Conservation (phyloP, 2,329 filamentous ascomycete genomes). For the Neofusicoccum cordaticola region DNA sequence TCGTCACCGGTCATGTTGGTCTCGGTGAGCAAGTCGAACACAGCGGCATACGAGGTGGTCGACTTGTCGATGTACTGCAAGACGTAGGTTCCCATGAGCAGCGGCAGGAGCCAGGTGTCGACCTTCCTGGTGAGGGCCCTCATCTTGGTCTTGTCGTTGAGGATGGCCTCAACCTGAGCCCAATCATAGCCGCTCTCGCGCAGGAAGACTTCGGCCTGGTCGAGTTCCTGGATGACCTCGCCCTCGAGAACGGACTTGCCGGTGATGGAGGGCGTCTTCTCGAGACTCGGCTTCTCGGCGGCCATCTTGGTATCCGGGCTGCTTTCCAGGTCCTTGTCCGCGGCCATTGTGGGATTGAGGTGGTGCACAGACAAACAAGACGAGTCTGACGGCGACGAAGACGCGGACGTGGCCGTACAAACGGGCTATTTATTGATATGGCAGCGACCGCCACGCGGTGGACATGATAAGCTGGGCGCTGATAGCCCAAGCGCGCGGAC, state of each 20-base stretch:
- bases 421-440: conserved; percentile 10
- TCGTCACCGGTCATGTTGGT: conserved; percentile 48
- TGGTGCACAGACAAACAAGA: neutral
- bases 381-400: too few relatives aligned
- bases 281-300: conserved; percentile 10
- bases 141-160: conserved; percentile 41
- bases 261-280: conserved; percentile 18
- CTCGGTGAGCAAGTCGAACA: conserved; percentile 54
- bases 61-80: conserved; percentile 57
- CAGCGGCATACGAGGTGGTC: conserved; percentile 53
- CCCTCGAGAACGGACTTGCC: conserved; percentile 25
- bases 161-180: conserved; percentile 43
- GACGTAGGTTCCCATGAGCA: conserved; percentile 51
- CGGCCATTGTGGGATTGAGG: neutral
- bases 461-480: conserved; percentile 12
- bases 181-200: conserved; percentile 47
- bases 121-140: conserved; percentile 44
- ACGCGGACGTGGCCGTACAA: neutral
- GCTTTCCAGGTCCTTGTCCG: conserved; percentile 8
- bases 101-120: conserved; percentile 51
- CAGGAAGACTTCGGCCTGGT: conserved; percentile 50
- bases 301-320: neutral
- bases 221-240: conserved; percentile 38
- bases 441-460: neutral
- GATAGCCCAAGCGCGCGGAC: conserved; percentile 9